Evolutionary conservation across 208 protist genomes (phyloP).

Genomic region (Acanthamoeba lenticulata): DNA sequence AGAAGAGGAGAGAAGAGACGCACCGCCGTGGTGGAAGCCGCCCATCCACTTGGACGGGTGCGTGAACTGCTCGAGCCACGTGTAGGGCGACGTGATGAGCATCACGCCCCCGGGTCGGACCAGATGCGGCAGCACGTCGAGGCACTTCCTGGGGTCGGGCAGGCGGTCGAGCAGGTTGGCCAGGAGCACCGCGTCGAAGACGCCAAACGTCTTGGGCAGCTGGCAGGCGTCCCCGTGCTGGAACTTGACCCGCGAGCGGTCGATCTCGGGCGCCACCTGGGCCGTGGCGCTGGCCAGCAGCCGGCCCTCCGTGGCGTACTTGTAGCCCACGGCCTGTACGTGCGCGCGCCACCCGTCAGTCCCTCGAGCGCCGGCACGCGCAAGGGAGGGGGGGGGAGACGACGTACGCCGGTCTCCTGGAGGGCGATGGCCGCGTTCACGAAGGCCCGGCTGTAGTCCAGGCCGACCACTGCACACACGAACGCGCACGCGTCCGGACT

Average conservation of each 20-base stretch:
- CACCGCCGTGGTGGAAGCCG: not conserved
- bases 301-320: conserved; percentile 63
- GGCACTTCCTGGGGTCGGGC: conserved; percentile 2
- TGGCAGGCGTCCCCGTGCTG: conserved; percentile 73
- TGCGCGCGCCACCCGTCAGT: not conserved
- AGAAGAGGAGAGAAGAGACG: not conserved
- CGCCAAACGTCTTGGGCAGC: conserved; percentile 26
- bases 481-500: conserved; percentile 54
- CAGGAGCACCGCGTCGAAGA: conserved; percentile 72
- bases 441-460: conserved; percentile 11
- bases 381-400: not conserved
- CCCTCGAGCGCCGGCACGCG: not conserved
- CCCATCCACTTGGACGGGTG: conserved; percentile 56
- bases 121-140: conserved; percentile 46
- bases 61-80: conserved; percentile 74
- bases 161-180: conserved; percentile 79
- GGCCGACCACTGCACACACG: not conserved
- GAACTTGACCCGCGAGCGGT: conserved; percentile 71
- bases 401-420: not conserved
- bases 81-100: conserved; percentile 78
- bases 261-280: not conserved
- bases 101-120: conserved; percentile 75
- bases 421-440: not conserved
- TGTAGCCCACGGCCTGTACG: conserved; percentile 67
- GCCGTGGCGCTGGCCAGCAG: conserved; percentile 44